phyloP scores from a whole-genome alignment of 768 basidiomycete species.

The Lactarius quietus region DNA sequence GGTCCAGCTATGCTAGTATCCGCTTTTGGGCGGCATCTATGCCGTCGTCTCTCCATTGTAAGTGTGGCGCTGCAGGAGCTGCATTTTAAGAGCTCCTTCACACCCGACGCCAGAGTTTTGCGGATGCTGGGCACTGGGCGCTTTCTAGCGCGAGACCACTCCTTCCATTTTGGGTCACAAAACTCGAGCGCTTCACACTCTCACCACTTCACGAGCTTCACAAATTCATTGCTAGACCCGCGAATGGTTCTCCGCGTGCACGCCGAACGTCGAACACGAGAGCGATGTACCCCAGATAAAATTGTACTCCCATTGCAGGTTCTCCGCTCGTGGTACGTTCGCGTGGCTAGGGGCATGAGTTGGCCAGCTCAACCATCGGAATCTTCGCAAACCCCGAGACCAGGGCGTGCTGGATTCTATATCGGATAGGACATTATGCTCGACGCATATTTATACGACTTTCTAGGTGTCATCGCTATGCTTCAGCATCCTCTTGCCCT shows the following conservation, averaged over 20 bases:
- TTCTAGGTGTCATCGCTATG: background rate
- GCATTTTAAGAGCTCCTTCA: background rate
- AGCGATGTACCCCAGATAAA: background rate
- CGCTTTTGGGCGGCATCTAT: background rate
- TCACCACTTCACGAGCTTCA: background rate
- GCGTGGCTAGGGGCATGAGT: background rate
- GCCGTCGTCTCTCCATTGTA: background rate
- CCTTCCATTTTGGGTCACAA: slow-evolving; percentile 12
- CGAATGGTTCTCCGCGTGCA: background rate
- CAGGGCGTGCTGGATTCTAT: background rate
- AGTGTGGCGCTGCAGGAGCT: slow-evolving; percentile 3
- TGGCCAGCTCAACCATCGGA: slow-evolving; percentile 3
- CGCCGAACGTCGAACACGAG: slow-evolving; percentile 11
- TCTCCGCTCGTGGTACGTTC: background rate
- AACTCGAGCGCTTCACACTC: slow-evolving; percentile 3
- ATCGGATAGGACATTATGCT: background rate
- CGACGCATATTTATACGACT: slow-evolving; percentile 17
- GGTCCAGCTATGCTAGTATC: no score
- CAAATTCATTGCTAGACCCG: background rate
- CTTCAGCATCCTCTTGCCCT: background rate
- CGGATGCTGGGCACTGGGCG: background rate
- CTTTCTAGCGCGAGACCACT: slow-evolving; percentile 1
- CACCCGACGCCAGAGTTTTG: no score
- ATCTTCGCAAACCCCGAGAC: slow-evolving; percentile 3
- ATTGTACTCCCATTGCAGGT: background rate